Percentiles rank a stretch among this genome's conserved stretches.
Evolutionary conservation across 345 rosid species (phyloP).

Genomic region (Syzygium oleosum): DNA sequence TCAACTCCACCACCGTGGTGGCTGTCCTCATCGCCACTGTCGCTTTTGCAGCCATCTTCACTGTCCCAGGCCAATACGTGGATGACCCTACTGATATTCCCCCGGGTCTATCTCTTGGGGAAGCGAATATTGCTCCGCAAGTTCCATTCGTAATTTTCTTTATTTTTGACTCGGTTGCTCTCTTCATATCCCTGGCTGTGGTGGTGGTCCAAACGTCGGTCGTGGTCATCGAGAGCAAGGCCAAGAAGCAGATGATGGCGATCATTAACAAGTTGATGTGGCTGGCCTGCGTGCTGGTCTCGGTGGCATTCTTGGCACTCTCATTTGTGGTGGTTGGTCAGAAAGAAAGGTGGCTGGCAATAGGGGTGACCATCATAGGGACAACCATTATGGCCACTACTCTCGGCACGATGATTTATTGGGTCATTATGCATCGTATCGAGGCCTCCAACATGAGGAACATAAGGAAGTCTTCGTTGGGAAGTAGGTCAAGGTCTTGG

Average conservation of each 20-base stretch:
- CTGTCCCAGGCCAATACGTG: slow-evolving; percentile 82
- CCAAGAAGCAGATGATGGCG: slow-evolving; percentile 95
- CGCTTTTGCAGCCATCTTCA: slow-evolving; percentile 91
- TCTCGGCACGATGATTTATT: slow-evolving; percentile 82
- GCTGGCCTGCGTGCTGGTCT: slow-evolving; percentile 78
- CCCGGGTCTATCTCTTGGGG: slow-evolving; percentile 49
- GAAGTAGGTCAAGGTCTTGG: slow-evolving; percentile 56
- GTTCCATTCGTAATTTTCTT: slow-evolving; percentile 74
- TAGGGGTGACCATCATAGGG: slow-evolving; percentile 74
- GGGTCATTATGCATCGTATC: slow-evolving; percentile 82
- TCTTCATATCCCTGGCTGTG: slow-evolving; percentile 88
- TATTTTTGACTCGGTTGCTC: slow-evolving; percentile 73
- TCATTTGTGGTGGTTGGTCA: slow-evolving; percentile 80
- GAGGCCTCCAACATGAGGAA: slow-evolving; percentile 68
- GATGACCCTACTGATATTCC: slow-evolving; percentile 34
- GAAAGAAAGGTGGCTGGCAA: slow-evolving; percentile 64
- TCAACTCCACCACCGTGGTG: slow-evolving; percentile 89
- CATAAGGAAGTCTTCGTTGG: slow-evolving; percentile 45
- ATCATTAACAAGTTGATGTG: slow-evolving; percentile 91
- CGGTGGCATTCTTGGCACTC: slow-evolving; percentile 71
- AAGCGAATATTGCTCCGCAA: slow-evolving; percentile 63
- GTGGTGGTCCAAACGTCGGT: slow-evolving; percentile 96
- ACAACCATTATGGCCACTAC: slow-evolving; percentile 81
- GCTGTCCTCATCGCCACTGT: slow-evolving; percentile 92
- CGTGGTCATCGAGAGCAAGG: slow-evolving; percentile 85